These are phyloP conservation scores for Tricharina praecox DNA, from an alignment of 495 filamentous ascomycete species.

Conservation along the genomic window DNA sequence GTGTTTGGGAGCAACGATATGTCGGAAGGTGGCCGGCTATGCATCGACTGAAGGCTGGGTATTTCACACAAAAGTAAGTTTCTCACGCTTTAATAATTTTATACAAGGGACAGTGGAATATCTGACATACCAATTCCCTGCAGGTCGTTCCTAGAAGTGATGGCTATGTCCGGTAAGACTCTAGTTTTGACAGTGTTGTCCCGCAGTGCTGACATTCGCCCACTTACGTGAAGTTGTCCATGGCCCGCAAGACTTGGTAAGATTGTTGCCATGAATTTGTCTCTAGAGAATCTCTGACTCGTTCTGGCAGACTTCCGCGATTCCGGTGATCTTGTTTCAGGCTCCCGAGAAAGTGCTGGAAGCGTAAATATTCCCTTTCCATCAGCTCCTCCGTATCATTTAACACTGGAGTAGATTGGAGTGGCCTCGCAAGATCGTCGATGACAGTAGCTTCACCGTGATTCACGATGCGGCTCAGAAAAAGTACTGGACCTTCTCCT, in stretches of 20 bases:
- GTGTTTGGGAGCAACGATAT: constrained; percentile 10
- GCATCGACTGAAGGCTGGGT: constrained; percentile 17
- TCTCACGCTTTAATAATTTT: too few relatives aligned
- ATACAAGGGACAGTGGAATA: too few relatives aligned
- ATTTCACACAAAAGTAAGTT: constrained; percentile 22
- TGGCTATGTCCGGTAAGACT: constrained; percentile 15
- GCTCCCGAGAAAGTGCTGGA: constrained; percentile 8
- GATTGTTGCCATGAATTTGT: too few relatives aligned
- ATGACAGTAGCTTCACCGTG: constrained; percentile 17
- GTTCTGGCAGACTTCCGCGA: constrained; percentile 13
- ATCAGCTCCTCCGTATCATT: too few relatives aligned
- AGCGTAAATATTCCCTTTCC: too few relatives aligned
- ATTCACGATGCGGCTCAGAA: constrained; percentile 13
- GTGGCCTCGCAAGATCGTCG: constrained; percentile 15
- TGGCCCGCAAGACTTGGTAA: constrained; percentile 10
- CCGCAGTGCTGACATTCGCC: too few relatives aligned
- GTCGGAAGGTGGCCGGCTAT: constrained; percentile 21
- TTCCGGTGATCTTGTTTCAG: constrained; percentile 18
- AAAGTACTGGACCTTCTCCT: too few relatives aligned
- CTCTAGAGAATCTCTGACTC: too few relatives aligned
- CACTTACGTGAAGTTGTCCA: too few relatives aligned
- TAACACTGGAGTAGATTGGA: constrained; percentile 7
- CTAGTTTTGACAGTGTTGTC: too few relatives aligned
- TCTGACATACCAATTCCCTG: too few relatives aligned
- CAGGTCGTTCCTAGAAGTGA: constrained; percentile 10